Evolutionary conservation across 1,284 basidiomycete genomes (phyloP).

Genomic region (Takashimella koratensis): DNA sequence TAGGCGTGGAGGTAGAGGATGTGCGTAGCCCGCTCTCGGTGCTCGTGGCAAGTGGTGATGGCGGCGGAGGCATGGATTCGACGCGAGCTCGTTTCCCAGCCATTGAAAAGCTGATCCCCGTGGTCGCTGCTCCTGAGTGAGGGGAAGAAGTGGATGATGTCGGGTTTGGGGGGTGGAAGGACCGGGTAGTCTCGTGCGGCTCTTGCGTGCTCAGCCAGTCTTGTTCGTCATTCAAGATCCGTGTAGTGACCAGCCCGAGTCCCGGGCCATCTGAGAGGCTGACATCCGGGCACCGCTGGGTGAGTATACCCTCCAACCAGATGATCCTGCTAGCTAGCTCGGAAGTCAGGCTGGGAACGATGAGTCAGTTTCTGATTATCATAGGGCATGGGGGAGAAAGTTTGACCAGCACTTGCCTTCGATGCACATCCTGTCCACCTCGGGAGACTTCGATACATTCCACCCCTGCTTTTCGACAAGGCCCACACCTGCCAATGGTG

Average conservation of each 20-base stretch:
- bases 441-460: background rate
- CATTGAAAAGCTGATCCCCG: background rate
- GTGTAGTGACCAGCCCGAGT: background rate
- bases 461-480: background rate
- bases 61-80: background rate
- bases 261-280: background rate
- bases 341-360: background rate
- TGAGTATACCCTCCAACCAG: background rate
- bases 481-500: background rate
- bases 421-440: background rate
- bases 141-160: too few species aligned
- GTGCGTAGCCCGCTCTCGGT: background rate
- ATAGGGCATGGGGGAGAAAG: background rate
- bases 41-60: background rate
- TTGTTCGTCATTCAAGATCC: background rate
- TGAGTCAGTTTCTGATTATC: background rate
- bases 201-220: background rate
- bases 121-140: background rate
- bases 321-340: background rate
- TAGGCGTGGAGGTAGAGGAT: background rate
- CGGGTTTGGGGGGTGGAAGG: background rate
- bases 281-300: background rate
- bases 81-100: background rate
- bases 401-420: background rate
- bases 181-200: background rate